These are phyloP conservation scores for Colletotrichum sp. DNA, from an alignment of 2,329 filamentous ascomycete species.

Conservation along the genomic window DNA sequence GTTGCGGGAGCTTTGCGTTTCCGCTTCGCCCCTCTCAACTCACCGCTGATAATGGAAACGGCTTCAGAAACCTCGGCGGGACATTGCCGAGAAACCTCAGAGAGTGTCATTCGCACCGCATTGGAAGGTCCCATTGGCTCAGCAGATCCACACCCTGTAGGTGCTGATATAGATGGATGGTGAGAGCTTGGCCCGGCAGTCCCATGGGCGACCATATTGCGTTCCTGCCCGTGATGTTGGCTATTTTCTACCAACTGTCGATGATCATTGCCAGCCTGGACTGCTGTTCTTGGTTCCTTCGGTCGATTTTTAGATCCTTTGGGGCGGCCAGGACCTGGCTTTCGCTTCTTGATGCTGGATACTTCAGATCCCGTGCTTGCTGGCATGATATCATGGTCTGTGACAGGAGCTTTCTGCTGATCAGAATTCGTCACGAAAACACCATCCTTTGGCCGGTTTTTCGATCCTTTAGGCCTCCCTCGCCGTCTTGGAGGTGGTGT, in stretches of 20 bases:
- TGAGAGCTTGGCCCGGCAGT: not conserved
- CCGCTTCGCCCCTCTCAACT: not conserved
- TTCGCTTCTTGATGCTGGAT: conserved; percentile 39
- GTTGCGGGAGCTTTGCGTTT: not conserved
- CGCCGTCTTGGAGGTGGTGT: conserved; percentile 17
- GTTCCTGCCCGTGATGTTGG: not conserved
- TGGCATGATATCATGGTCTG: not conserved
- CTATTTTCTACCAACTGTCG: not conserved
- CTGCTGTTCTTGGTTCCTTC: conserved; percentile 31
- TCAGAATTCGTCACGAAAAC: no score
- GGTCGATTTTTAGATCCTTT: conserved; percentile 59
- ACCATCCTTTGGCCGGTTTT: conserved; percentile 9
- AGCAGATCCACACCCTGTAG: not conserved
- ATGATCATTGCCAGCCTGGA: not conserved
- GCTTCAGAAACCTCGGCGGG: not conserved
- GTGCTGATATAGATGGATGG: not conserved
- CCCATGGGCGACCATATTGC: not conserved
- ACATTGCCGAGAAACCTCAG: not conserved
- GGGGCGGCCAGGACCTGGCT: conserved; percentile 42
- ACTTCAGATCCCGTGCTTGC: conserved; percentile 7
- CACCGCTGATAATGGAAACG: not conserved
- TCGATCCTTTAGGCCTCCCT: conserved; percentile 26
- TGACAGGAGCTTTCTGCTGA: not conserved
- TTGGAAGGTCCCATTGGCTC: not conserved
- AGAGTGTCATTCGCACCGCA: not conserved